Conservation (phyloP, 805 yeast species). For the Metschnikowia drakensbergensis region DNA sequence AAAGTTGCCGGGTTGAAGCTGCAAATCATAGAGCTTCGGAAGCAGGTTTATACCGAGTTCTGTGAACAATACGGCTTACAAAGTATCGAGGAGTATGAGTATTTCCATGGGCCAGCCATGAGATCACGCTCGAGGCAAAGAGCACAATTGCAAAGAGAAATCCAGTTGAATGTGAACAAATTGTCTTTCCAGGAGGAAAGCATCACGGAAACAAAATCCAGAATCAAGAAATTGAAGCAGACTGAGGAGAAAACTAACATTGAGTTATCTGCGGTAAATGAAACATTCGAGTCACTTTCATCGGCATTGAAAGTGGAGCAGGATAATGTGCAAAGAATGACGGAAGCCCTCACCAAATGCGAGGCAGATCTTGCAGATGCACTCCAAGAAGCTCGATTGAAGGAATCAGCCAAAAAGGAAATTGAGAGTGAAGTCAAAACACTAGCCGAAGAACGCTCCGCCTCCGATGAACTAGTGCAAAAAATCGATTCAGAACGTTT, state of each 20-base stretch:
- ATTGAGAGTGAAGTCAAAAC: conserved; percentile 28
- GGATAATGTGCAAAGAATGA: neutral
- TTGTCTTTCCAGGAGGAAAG: conserved; percentile 63
- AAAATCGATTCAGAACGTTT: conserved; percentile 53
- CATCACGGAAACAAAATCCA: conserved; percentile 44
- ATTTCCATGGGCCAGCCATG: conserved; percentile 54
- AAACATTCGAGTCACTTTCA: conserved; percentile 28
- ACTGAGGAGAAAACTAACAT: conserved; percentile 26
- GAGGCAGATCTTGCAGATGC: conserved; percentile 32
- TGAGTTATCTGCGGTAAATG: conserved; percentile 26
- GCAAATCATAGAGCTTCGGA: conserved; percentile 15
- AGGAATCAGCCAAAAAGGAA: conserved; percentile 25
- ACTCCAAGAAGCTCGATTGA: conserved; percentile 25
- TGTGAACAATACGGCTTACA: conserved; percentile 52
- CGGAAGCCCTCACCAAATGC: conserved; percentile 6
- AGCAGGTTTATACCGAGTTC: conserved; percentile 47
- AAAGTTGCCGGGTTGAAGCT: conserved; percentile 17
- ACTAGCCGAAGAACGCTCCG: conserved; percentile 32
- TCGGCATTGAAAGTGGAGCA: conserved; percentile 39
- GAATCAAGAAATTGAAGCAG: conserved; percentile 41
- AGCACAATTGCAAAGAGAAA: conserved; percentile 57
- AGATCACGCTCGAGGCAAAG: conserved; percentile 58
- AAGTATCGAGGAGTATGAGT: conserved; percentile 65
- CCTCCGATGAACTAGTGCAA: conserved; percentile 51
- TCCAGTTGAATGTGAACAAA: conserved; percentile 57